Evolutionary conservation across 345 rosid genomes (phyloP), one percentile per base, ranked within the genome.

Genomic region (Lumnitzera racemosa): DNA sequence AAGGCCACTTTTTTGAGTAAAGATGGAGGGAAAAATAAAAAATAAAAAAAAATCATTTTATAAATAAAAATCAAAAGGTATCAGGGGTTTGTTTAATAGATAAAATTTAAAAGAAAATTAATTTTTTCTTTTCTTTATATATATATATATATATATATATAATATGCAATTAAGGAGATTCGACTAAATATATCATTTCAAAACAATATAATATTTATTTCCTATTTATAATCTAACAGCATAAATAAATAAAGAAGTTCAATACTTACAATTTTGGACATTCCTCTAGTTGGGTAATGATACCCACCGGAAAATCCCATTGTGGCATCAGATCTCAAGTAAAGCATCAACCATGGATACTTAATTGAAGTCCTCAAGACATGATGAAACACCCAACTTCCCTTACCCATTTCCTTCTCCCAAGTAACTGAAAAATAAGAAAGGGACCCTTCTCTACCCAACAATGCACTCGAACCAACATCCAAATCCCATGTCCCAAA

Each of bases 291-390:
- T 31, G 71, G 76, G 55, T 89, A 87, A 67, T 74, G 91, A 73
- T 89, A 89, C 0, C 90, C 88, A 31, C 91, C 95, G 13, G 95
- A 89, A 66, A 69, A 74, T n/a, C 95, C 95, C 55, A 51, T 59
- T 15, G 95, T 75, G n/a, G 95, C 95, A 76, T 89, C 96, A 23
- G 96, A 89, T 70, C 96, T 78, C 20, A 89, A 80, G 74, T 87
- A 89, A 24, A 89, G 85, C 96, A 89, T 89, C 76, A 87, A 24
- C 96, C 96, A 89, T 64, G 91, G 91, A 70, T 89, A 87, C 64
- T 78, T 84, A 8, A 46, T 52, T 58, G 91, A 80, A 46, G 95
- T 87, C 77, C 78, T 80, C 57, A 89, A 78, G 63, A 70, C 76
- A 69, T 81, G 85, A 47, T 70, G 85, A 61, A 89, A 89, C 13